Evolutionary conservation across 148 eudicot genomes (phyloP).

Genomic region (Rhododendron simsii): DNA sequence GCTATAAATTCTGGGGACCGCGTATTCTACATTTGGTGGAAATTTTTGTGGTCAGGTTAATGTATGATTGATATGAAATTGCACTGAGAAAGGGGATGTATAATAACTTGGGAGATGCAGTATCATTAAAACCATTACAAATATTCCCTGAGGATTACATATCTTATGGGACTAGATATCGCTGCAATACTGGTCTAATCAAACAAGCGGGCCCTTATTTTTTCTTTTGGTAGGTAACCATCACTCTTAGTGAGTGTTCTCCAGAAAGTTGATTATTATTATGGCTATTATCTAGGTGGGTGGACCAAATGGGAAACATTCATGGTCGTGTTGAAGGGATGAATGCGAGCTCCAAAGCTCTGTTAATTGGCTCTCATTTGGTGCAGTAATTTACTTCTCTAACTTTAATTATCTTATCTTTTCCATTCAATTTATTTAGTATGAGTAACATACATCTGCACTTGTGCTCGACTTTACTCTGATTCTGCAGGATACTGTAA

Average conservation of each 20-base stretch:
- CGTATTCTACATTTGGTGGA: background rate
- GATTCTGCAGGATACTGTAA: slow-evolving; percentile 72
- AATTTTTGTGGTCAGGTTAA: background rate
- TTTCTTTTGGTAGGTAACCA: background rate
- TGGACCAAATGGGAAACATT: slow-evolving; percentile 89
- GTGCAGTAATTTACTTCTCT: slow-evolving; percentile 28
- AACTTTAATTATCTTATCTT: background rate
- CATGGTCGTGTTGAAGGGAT: slow-evolving; percentile 89
- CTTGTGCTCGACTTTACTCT: slow-evolving; percentile 9
- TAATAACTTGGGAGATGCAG: background rate
- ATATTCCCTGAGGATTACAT: background rate
- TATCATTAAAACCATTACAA: background rate
- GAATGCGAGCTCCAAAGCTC: slow-evolving; percentile 54
- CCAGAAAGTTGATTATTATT: slow-evolving; percentile 7
- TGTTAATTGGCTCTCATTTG: slow-evolving; percentile 92
- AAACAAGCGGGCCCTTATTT: background rate
- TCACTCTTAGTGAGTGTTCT: slow-evolving; percentile 4
- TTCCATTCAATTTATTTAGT: background rate
- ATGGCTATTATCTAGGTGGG: slow-evolving; percentile 61
- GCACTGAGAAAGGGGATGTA: background rate
- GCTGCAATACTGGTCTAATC: background rate
- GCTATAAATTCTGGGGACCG: background rate
- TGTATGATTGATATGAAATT: background rate
- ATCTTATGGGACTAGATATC: background rate
- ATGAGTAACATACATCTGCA: background rate